Base-by-base conservation (phyloP, 2,329 filamentous ascomycete species). In the Aureobasidium sp. region DNA sequence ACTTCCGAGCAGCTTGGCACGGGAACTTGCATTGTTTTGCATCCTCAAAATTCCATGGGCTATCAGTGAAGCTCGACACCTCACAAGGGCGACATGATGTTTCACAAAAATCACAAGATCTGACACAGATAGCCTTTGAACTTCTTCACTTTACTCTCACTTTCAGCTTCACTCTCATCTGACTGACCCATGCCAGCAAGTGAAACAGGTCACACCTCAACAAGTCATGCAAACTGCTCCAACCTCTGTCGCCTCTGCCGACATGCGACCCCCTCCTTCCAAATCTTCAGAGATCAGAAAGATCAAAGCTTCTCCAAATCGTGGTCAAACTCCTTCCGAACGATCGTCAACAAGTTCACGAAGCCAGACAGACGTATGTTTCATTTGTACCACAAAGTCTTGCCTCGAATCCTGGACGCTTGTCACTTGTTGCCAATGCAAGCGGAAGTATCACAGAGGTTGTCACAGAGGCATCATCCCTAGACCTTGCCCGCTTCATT, bases 51-150 rank as follows among this genome's bases (percentile, higher is more conserved):
- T 2, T 51, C 14, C 39, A 51, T 37, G 27, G 36, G 36, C 62
- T 45, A 31, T 51, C 36, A 52, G 37, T 47, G 34, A 39, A 55
- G 29, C 20, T 51, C 20, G 22, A n/a, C 12, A 72, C 72, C 73
- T 69, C 64, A 45, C 65, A 69, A 67, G 61, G 65, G 71, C 72
- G 71, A 73, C 63, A 64, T 78, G 76, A 77, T 68, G 76, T 74
- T 71, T 83, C 79, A 83, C 73, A 74, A 55, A 81, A 83, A 88
- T 85, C 88, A 85, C 88, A 89, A 89, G 86, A 89, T 82, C 87
- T 89, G 87, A 89, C 80, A 79, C 79, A 22, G 34, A 17, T n/a
- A 41, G 41, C 41, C 20, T 42, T 42, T 59, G 42, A 20, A 11
- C 31, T 31, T 39, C 25, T 31, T 29, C 53, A 37, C 15, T 14